Evolutionary conservation across 371 early-diverging fungal genomes (phyloP).

Genomic region (Cladochytrium tenue): DNA sequence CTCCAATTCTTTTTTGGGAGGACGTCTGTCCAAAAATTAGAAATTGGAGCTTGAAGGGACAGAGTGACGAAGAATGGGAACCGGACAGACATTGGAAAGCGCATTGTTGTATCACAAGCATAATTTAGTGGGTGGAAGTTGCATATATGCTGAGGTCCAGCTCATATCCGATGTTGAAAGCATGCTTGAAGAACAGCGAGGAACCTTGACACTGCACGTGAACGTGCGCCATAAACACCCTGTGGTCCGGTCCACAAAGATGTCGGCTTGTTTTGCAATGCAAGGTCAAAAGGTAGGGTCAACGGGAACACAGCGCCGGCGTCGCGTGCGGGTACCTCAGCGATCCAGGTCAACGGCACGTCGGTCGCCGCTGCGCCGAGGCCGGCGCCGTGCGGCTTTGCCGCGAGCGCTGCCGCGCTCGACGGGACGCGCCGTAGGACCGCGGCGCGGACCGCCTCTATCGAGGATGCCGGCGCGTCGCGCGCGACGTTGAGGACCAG

Average conservation of each 20-base stretch:
- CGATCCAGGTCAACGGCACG: not conserved
- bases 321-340: not conserved
- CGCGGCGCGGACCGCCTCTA: constrained; percentile 8
- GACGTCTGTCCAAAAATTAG: no score
- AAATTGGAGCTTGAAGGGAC: no score
- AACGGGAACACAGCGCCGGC: not conserved
- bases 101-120: no score
- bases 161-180: constrained; percentile 30
- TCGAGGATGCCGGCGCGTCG: constrained; percentile 3
- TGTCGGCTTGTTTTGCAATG: no score
- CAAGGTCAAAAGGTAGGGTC: no score
- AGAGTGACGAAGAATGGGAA: no score
- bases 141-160: no score
- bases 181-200: constrained; percentile 59
- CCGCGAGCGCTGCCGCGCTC: not conserved
- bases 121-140: no score
- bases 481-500: constrained; percentile 5
- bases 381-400: not conserved
- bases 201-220: constrained; percentile 60
- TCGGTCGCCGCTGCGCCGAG: no score
- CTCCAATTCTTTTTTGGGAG: no score
- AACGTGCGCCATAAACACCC: constrained; percentile 69
- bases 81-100: no score
- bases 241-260: constrained; percentile 48
- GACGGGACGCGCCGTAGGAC: not conserved